Base-by-base conservation (phyloP, 2,329 filamentous ascomycete species). In the Fusarium torulosum region DNA sequence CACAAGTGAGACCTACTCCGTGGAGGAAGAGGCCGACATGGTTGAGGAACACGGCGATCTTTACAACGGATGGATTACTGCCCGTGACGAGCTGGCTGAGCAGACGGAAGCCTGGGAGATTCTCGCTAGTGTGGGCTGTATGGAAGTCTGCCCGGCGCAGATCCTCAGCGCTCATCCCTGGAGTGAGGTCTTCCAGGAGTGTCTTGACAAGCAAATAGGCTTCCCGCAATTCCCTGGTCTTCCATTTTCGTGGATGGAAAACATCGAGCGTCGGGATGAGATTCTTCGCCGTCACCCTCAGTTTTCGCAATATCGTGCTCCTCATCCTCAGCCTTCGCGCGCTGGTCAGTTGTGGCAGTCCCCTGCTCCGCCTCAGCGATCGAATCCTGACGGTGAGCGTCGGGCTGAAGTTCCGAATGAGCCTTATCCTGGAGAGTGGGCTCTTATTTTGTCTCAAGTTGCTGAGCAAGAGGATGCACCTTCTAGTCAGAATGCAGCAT, bases 81-180 rank as follows among this genome's bases (percentile, higher is more conserved):
- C 31, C 2, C 41, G 35, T 4, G 29, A 61, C 1, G 19, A 62
- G 0, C 27, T 68, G 8, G 9, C 23, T 1, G 42, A 42, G 1
- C 2, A 46, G 6, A 59, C 31, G 0, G 40, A 60, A 2, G 45
- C 17, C 1, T 68, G 65, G 65, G 59, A 68, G n/a, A 23, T 14
- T 17, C 51, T 67, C 7, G 60, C 64, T 6, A 40, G 14, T 0
- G 21, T 37, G 6, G 64, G 53, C 7, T 54, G 49, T 21, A 68
- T 68, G 64, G 65, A 68, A 15, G 40, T 51, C 3, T 68, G 65
- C 20, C 65, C 59, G 1, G 44, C 64, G 17, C 25, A 42, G 2
- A 35, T 42, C 10, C 19, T 52, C 7, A 2, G 7, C 2, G n/a
- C 15, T 1, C 65, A 67, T 41, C 65, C 64, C 1, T 57, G 33